phyloP scores from a whole-genome alignment of 371 early-diverging fungal species.

The Amoeboaphelidium occidentale region DNA sequence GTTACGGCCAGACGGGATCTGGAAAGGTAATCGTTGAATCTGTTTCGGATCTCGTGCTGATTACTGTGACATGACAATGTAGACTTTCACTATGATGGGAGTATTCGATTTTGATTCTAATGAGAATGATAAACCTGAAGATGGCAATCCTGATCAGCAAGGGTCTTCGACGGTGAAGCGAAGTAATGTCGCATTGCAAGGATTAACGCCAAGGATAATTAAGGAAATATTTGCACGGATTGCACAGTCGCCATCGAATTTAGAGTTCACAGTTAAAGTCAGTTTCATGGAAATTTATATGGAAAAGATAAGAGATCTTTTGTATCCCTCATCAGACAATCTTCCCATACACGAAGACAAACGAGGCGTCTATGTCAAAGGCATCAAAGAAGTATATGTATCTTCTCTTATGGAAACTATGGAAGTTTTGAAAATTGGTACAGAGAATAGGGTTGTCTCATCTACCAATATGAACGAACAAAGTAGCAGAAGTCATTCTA shows the following conservation, averaged over 20 bases:
- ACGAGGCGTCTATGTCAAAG: conserved; percentile 88
- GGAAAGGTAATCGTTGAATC: conserved; percentile 28
- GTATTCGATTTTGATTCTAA: neutral
- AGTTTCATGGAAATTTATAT: conserved; percentile 99
- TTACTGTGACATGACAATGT: neutral
- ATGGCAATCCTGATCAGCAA: neutral
- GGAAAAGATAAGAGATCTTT: conserved; percentile 90
- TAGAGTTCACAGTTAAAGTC: conserved; percentile 77
- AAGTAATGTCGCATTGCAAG: conserved; percentile 66
- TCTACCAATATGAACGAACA: conserved; percentile 95
- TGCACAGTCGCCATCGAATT: conserved; percentile 49
- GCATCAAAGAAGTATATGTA: conserved; percentile 75
- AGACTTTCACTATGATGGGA: neutral
- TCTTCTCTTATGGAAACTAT: conserved; percentile 77
- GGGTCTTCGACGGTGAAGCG: conserved; percentile 16
- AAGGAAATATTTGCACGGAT: conserved; percentile 72
- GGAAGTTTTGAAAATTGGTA: conserved; percentile 78
- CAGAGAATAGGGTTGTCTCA: conserved; percentile 63
- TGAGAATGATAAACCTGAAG: neutral
- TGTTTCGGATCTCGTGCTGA: neutral
- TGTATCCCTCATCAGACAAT: conserved; percentile 65
- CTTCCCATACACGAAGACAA: conserved; percentile 89
- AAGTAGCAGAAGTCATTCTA: conserved; percentile 86
- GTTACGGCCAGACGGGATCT: conserved; percentile 3
- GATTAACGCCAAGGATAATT: conserved; percentile 79